A percentile compares a stretch with the other conserved stretches of the same genome.
Conservation (phyloP, 2,329 filamentous ascomycete species). For the Cytospora piceicola region DNA sequence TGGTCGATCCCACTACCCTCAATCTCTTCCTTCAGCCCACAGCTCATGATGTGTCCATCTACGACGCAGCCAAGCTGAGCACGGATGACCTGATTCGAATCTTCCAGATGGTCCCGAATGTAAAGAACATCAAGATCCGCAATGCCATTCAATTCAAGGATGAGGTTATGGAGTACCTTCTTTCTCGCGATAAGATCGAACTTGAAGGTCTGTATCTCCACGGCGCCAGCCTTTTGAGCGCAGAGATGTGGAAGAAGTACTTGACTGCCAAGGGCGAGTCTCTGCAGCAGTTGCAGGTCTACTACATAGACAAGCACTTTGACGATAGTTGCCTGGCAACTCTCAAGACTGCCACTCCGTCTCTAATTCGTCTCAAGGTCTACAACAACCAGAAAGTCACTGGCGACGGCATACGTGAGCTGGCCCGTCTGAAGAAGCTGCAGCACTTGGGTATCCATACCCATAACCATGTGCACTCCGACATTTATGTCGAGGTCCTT, state of each 20-base stretch:
- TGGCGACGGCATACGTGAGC: constrained; percentile 64
- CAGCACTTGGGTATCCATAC: constrained; percentile 77
- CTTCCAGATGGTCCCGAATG: constrained; percentile 71
- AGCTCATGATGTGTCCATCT: constrained; percentile 57
- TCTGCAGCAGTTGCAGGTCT: constrained; percentile 74
- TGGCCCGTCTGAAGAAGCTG: constrained; percentile 66
- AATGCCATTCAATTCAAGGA: constrained; percentile 95
- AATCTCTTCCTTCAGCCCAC: constrained; percentile 60
- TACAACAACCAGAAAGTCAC: constrained; percentile 77
- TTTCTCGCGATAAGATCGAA: constrained; percentile 68
- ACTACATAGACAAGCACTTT: constrained; percentile 83
- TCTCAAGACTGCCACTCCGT: constrained; percentile 68
- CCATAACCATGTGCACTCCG: constrained; percentile 57
- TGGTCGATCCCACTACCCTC: constrained; percentile 58
- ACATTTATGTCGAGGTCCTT: constrained; percentile 65
- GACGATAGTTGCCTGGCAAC: constrained; percentile 68
- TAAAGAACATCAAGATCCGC: constrained; percentile 74
- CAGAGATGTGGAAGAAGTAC: constrained; percentile 73
- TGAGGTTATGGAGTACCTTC: constrained; percentile 77
- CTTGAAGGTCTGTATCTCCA: constrained; percentile 79
- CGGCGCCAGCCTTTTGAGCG: constrained; percentile 80
- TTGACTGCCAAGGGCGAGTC: constrained; percentile 67
- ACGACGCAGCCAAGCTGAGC: constrained; percentile 66
- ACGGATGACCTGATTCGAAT: constrained; percentile 79
- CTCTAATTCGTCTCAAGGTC: constrained; percentile 76